Evolutionary conservation across 2,329 filamentous ascomycete genomes (phyloP), one percentile per base, ranked within the genome.

Genomic region (Aspergillus uvarum): DNA sequence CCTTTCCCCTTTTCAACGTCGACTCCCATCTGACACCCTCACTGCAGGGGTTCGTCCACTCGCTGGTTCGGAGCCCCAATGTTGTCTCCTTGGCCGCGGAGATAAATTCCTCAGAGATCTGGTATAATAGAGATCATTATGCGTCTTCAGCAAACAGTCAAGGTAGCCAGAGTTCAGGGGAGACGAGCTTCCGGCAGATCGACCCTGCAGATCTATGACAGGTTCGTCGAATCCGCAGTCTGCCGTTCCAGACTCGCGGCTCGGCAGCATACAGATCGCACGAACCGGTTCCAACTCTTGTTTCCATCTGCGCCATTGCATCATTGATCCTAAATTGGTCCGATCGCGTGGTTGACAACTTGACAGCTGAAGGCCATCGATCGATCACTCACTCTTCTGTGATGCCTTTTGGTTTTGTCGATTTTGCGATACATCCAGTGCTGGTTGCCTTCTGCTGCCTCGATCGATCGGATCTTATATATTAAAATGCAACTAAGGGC

Each of bases 301-400:
- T 3, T 44, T 44, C 5, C 8, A 19, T 44, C 38, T 56, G 56
- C 56, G 38, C 35, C 32, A 56, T 61, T 54, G 51, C 59, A 61
- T 61, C 56, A 61, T 32, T 16, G 24, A 49, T 26, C 16, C 24
- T 51, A 53, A 29, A 16, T 19, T 12, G 21, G 12, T 8, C 52
- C 59, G 59, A 61, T 61, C 59, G 51, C 56, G 56, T 59, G 59
- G 55, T 42, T 49, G 55, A 58, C 59, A 54, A 2, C 42, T 44
- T 44, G 38, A 44, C 16, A n/a, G 38, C 16, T 16, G 38, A 50
- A 54, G 19, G 22, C n/a, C 35, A 56, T 54, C 59, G 59, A 56
- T 59, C 60, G 58, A 59, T 62, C 60, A 51, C 32, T 16, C 50
- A 21, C 35, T 29, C 22, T 49, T 47, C 51, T 21, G 21, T 6